A percentile compares a stretch with the other conserved stretches of the same genome.
Evolutionary conservation across 148 eudicot genomes (phyloP).

Genomic region (Rhododendron henanense): DNA sequence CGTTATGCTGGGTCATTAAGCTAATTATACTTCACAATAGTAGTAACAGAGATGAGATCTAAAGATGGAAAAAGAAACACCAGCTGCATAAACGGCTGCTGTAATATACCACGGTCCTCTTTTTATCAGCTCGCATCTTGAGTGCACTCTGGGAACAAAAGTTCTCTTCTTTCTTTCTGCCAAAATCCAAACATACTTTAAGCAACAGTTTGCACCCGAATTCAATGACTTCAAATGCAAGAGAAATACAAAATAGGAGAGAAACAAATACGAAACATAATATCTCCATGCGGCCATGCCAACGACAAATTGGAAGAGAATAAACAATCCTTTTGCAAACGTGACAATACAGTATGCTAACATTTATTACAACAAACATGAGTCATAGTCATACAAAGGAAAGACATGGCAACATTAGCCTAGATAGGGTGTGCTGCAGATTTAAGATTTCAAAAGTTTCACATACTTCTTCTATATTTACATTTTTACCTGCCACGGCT

Average conservation of each 20-base stretch:
- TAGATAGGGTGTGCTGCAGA: not conserved
- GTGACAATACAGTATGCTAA: not conserved
- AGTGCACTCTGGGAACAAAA: not conserved
- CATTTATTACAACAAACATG: not conserved
- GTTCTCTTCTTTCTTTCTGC: not conserved
- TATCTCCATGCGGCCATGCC: not conserved
- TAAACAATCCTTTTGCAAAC: not conserved
- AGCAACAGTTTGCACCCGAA: not conserved
- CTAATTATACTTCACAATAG: not conserved
- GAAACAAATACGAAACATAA: not conserved
- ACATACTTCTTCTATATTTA: not conserved
- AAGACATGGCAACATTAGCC: not conserved
- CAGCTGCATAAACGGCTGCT: not conserved
- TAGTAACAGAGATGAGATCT: not conserved
- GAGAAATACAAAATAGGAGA: not conserved
- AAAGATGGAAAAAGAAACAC: not conserved
- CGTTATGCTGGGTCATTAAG: not conserved
- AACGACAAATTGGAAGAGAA: not conserved
- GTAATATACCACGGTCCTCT: not conserved
- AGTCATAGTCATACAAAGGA: not conserved
- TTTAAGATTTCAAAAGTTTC: not conserved
- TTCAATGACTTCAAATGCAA: not conserved
- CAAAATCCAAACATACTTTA: not conserved
- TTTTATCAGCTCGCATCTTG: slow-evolving; percentile 7
- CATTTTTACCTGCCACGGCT: not conserved